These are phyloP conservation scores for Ascochyta lentis DNA, from an alignment of 2,329 filamentous ascomycete genomes.

Conservation along the genomic window DNA sequence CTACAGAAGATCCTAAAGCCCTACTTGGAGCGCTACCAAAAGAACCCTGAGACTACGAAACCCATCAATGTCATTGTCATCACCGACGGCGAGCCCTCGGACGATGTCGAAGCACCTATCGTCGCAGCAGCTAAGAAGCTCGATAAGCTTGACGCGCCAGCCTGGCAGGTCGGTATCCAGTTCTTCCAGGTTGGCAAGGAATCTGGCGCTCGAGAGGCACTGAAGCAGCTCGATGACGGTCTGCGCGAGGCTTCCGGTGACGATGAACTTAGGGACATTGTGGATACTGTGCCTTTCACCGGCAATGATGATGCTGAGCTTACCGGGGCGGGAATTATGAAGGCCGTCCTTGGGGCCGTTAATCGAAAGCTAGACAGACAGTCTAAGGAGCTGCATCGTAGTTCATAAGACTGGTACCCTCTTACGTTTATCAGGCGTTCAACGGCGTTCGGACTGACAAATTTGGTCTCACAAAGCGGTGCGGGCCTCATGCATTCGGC, in stretches of 20 bases:
- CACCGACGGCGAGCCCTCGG: constrained; percentile 83
- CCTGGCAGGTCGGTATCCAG: constrained; percentile 88
- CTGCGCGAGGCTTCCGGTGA: constrained; percentile 61
- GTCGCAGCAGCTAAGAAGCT: constrained; percentile 72
- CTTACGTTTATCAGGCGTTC: background rate
- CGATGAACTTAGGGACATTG: constrained; percentile 77
- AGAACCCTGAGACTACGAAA: constrained; percentile 63
- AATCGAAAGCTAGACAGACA: constrained; percentile 67
- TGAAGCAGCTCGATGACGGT: constrained; percentile 78
- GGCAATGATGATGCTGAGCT: constrained; percentile 60
- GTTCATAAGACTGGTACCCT: background rate
- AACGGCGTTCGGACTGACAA: background rate
- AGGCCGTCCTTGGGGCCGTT: constrained; percentile 78
- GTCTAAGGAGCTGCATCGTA: constrained; percentile 44
- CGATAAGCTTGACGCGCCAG: constrained; percentile 71
- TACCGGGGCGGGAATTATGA: constrained; percentile 75
- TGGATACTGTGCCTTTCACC: constrained; percentile 84
- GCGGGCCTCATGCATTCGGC: too few relatives aligned
- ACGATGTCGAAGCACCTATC: constrained; percentile 75
- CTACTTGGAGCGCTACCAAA: constrained; percentile 68
- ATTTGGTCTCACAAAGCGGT: background rate
- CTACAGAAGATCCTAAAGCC: constrained; percentile 74
- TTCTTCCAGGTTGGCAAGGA: constrained; percentile 95
- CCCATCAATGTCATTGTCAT: constrained; percentile 92
- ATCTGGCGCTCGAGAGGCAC: constrained; percentile 65